Evolutionary conservation across 345 rosid species (phyloP).

Genomic region (Clausena lansium): DNA sequence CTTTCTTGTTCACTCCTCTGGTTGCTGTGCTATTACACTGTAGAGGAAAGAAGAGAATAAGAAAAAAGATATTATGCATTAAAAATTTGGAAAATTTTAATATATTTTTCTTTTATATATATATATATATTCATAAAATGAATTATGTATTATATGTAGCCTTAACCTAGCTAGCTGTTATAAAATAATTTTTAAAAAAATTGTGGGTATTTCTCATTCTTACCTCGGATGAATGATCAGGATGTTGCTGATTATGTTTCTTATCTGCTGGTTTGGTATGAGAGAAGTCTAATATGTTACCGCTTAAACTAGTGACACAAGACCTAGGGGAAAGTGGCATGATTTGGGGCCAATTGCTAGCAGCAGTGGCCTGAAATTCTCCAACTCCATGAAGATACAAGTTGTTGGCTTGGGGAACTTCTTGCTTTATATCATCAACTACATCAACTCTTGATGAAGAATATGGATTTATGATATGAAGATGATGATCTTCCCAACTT

Average conservation of each 20-base stretch:
- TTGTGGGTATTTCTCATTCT: neutral
- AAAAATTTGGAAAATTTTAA: neutral
- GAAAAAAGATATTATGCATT: neutral
- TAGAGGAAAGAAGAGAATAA: neutral
- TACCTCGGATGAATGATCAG: conserved; percentile 46
- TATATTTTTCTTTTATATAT: too few species aligned
- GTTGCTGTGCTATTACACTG: conserved; percentile 44
- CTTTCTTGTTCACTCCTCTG: conserved; percentile 43
- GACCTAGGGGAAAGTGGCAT: conserved; percentile 43
- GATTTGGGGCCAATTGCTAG: conserved; percentile 23
- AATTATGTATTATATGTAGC: too few species aligned
- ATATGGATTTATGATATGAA: conserved; percentile 26
- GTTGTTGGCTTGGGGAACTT: conserved; percentile 32
- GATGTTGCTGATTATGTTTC: conserved; percentile 16
- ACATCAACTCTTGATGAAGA: conserved; percentile 6
- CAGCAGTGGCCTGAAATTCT: conserved; percentile 29
- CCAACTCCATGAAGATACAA: conserved; percentile 29
- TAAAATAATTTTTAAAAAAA: neutral
- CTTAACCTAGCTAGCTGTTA: neutral
- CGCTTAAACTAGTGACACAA: conserved; percentile 37
- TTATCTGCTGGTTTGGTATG: conserved; percentile 23
- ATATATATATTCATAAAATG: too few species aligned
- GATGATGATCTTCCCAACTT: conserved; percentile 36
- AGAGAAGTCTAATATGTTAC: conserved; percentile 41
- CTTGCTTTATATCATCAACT: conserved; percentile 43